Conservation (phyloP, 1,284 basidiomycete genomes). For the Tylopilus sp. region DNA sequence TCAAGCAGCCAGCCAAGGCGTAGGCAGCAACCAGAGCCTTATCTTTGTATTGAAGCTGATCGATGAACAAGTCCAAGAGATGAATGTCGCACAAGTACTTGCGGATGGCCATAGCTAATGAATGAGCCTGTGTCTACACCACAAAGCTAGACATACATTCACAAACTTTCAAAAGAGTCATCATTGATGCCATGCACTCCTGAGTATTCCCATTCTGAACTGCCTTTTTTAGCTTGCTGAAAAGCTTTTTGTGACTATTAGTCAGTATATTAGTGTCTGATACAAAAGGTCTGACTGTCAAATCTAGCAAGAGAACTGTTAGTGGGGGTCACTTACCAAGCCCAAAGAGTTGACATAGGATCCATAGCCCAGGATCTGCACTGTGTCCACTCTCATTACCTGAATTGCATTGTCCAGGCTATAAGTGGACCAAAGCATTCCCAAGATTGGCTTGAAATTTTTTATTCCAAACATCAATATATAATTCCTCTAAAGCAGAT, state of each 20-base stretch:
- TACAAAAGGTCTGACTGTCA: background rate
- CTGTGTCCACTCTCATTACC: no score
- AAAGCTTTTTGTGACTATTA: conserved; percentile 2
- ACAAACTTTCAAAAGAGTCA: conserved; percentile 30
- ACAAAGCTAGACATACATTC: conserved; percentile 15
- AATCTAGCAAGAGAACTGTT: background rate
- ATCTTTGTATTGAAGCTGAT: conserved; percentile 17
- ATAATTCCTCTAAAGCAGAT: conserved; percentile 16
- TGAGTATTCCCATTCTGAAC: conserved; percentile 6
- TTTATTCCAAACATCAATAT: conserved; percentile 4
- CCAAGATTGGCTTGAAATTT: conserved; percentile 30
- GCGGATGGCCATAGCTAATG: no score
- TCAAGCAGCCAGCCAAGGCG: conserved; percentile 25
- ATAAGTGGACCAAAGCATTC: conserved; percentile 18
- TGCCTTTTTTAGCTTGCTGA: conserved; percentile 16
- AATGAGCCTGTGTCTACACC: no score
- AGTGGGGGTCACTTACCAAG: background rate
- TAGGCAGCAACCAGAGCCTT: conserved; percentile 19
- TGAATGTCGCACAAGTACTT: conserved; percentile 5
- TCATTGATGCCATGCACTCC: conserved; percentile 31
- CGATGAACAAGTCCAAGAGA: conserved; percentile 13
- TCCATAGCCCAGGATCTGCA: no score
- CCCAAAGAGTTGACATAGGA: no score
- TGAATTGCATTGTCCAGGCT: background rate
- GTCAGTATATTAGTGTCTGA: conserved; percentile 15